Percentiles rank a stretch among this genome's conserved stretches.
Conservation (phyloP, 1,284 basidiomycete genomes). For the Bjerkandera adusta region DNA sequence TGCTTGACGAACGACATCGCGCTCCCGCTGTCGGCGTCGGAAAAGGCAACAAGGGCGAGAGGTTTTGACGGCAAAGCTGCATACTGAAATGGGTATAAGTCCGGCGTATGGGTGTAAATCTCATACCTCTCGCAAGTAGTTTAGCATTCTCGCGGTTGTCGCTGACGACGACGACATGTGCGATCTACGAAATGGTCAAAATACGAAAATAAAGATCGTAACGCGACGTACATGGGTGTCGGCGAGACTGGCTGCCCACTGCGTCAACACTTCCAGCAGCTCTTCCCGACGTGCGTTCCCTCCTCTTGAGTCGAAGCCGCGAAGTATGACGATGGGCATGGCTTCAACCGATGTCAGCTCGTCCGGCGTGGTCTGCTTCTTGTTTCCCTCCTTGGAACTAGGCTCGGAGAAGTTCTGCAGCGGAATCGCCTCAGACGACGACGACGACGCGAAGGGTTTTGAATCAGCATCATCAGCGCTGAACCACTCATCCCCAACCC, state of each 20-base stretch:
- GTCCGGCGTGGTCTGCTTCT: slow-evolving; percentile 33
- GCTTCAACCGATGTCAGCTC: slow-evolving; percentile 54
- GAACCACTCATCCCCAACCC: slow-evolving; percentile 69
- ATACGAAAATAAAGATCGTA: not conserved
- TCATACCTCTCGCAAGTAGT: slow-evolving; percentile 72
- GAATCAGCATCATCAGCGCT: slow-evolving; percentile 35
- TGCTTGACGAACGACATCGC: slow-evolving; percentile 81
- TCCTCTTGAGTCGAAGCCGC: slow-evolving; percentile 68
- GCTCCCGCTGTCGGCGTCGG: slow-evolving; percentile 83
- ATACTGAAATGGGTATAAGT: not conserved
- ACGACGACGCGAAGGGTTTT: slow-evolving; percentile 10
- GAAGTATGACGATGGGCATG: slow-evolving; percentile 84
- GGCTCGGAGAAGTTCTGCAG: slow-evolving; percentile 13
- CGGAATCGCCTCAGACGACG: slow-evolving; percentile 10
- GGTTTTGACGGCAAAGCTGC: slow-evolving; percentile 86
- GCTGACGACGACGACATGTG: slow-evolving; percentile 90
- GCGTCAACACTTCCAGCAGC: slow-evolving; percentile 73
- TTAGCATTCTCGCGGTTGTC: slow-evolving; percentile 91
- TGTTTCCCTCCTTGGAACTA: slow-evolving; percentile 2
- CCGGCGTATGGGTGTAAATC: not conserved
- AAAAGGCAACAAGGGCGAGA: slow-evolving; percentile 73
- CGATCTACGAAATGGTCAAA: slow-evolving; percentile 45
- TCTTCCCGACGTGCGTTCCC: slow-evolving; percentile 68
- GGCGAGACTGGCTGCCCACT: slow-evolving; percentile 83
- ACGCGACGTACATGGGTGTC: slow-evolving; percentile 69